phyloP scores from a whole-genome alignment of 805 yeast species.

The Candida pini region DNA sequence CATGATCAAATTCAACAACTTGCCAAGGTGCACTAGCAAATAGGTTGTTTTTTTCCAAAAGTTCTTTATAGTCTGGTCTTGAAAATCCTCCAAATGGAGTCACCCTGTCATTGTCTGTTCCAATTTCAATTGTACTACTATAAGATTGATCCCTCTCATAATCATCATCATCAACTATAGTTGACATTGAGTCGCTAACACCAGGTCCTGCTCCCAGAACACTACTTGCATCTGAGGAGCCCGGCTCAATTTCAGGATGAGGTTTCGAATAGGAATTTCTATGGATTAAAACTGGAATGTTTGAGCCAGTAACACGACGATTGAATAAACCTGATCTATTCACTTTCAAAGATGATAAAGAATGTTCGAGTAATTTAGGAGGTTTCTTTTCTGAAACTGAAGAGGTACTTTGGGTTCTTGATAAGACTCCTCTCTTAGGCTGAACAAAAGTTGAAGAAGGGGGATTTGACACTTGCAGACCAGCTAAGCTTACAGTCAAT shows the following conservation, averaged over 20 bases:
- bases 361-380: slow-evolving; percentile 10
- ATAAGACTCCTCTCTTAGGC: slow-evolving; percentile 15
- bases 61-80: slow-evolving; percentile 46
- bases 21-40: slow-evolving; percentile 67
- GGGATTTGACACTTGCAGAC: slow-evolving; percentile 5
- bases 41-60: slow-evolving; percentile 39
- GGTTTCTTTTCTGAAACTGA: slow-evolving; percentile 17
- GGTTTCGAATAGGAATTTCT: too few species aligned
- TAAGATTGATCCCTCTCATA: background rate
- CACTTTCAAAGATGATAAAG: slow-evolving; percentile 15
- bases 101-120: slow-evolving; percentile 27
- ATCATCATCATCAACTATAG: slow-evolving; percentile 5
- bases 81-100: slow-evolving; percentile 76
- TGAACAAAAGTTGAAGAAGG: slow-evolving; percentile 20
- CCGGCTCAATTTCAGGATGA: too few species aligned
- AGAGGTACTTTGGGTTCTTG: slow-evolving; percentile 1
- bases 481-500: slow-evolving; percentile 5
- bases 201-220: too few species aligned
- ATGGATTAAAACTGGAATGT: too few species aligned
- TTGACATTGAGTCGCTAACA: background rate
- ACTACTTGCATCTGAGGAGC: too few species aligned
- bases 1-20: slow-evolving; percentile 61
- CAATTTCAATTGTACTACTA: slow-evolving; percentile 1
- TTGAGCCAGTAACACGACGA: slow-evolving; percentile 7
- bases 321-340: slow-evolving; percentile 11